These are phyloP conservation scores for Fusarium sp. DNA, from an alignment of 2,329 filamentous ascomycete species.

Conservation along the genomic window DNA sequence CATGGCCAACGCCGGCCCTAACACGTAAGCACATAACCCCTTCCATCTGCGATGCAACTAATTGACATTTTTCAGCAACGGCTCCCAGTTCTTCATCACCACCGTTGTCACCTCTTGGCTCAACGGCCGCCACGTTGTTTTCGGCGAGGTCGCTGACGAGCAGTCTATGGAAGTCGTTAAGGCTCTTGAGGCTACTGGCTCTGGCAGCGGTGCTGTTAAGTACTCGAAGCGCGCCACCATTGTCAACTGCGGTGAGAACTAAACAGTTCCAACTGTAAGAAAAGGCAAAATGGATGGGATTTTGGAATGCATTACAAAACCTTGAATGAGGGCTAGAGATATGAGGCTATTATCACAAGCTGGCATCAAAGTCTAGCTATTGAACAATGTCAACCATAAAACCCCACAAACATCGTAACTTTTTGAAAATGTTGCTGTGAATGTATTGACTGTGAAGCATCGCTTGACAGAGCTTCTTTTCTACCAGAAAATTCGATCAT, in stretches of 20 bases:
- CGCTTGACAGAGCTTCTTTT: slow-evolving; percentile 8
- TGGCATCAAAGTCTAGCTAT: slow-evolving; percentile 33
- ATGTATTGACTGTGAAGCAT: slow-evolving; percentile 6
- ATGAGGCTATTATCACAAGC: slow-evolving; percentile 34
- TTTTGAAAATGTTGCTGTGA: not conserved
- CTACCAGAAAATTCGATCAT: slow-evolving; percentile 7
- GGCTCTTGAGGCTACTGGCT: slow-evolving; percentile 72
- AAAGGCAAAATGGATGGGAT: slow-evolving; percentile 25
- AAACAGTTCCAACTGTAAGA: slow-evolving; percentile 47
- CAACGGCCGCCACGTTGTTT: slow-evolving; percentile 86
- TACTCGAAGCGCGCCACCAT: slow-evolving; percentile 74
- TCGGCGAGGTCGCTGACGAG: slow-evolving; percentile 76
- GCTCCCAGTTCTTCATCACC: slow-evolving; percentile 98
- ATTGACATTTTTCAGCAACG: slow-evolving; percentile 76
- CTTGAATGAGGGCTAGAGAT: slow-evolving; percentile 39
- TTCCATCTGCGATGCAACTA: not conserved
- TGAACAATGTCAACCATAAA: slow-evolving; percentile 42
- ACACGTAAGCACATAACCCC: slow-evolving; percentile 75
- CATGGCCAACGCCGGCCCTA: slow-evolving; percentile 95
- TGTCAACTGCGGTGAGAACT: slow-evolving; percentile 64
- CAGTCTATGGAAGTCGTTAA: slow-evolving; percentile 67
- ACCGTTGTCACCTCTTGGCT: slow-evolving; percentile 91
- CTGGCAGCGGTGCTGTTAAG: slow-evolving; percentile 66
- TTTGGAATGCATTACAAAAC: slow-evolving; percentile 38
- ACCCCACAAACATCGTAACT: slow-evolving; percentile 14